Evolutionary conservation across 495 filamentous ascomycete species (phyloP), one percentile per base, ranked within the genome.

Genomic region (Aspergillus funiculosus): DNA sequence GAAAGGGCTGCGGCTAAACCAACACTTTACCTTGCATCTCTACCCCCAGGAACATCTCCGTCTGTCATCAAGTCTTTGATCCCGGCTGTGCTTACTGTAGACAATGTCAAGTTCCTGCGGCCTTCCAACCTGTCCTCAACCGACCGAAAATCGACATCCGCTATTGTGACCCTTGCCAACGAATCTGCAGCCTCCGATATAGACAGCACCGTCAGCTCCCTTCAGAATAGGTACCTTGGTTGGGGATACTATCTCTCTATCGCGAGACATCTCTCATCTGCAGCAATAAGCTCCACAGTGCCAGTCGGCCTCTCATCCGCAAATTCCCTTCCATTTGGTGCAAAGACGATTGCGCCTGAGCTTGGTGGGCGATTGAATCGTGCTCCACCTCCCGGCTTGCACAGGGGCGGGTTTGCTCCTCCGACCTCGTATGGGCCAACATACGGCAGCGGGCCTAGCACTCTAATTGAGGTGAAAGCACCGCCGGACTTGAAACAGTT

Each of bases 211-310:
- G 86, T 94, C 22, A 87, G 81, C 54, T 58, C 75, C 1, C 68
- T 96, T 19, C 88, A 95, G 46, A 89, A 94, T 29, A 79, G 76
- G 49, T 96, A 97, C 59, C 73, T 97, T 10, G 91, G 91, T 10
- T 86, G 75, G 54, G 91, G 91, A 0, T 92, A 85, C 63, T 88
- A 90, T 63, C 71, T 97, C 3, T 79, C 78, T 4, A 68, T 95
- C 26, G 83, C 87, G 26, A 75, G 89, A 17, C 84, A 92, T 65
- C 79, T 95, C 14, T 92, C 90, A 3, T 94, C 90, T 2, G 82
- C 86, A 10, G 85, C 85, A 4, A 75, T 86, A 7, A 68, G 75
- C 8, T 73, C 78, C 3, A 69, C 72, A 6, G 61, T 77, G 31
- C 63, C 81, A 2, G 40, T 79, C 19, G 59, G 69, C 11, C 63